A percentile compares a stretch with the other conserved stretches of the same genome.
Evolutionary conservation across 139 green algal species (phyloP).

Genomic region (Nannochloris sp.): DNA sequence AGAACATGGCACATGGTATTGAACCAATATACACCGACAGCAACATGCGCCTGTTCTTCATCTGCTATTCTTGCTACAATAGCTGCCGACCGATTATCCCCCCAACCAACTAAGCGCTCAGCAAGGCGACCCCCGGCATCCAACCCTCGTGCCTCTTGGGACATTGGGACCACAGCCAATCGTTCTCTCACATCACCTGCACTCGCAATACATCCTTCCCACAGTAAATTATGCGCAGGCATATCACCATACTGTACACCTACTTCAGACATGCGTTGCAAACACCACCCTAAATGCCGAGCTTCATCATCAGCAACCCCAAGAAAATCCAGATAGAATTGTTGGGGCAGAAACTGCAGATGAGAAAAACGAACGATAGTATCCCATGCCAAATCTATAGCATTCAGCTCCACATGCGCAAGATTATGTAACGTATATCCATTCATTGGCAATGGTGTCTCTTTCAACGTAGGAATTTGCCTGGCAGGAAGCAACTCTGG

Average conservation of each 20-base stretch:
- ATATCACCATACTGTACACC: constrained; percentile 61
- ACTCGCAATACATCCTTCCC: constrained; percentile 38
- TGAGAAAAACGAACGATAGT: constrained; percentile 59
- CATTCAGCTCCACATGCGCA: constrained; percentile 76
- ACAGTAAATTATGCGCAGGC: constrained; percentile 70
- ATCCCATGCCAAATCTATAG: constrained; percentile 82
- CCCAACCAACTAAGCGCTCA: constrained; percentile 43
- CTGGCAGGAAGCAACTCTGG: constrained; percentile 38
- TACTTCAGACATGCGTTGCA: constrained; percentile 60
- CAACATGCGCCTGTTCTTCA: constrained; percentile 73
- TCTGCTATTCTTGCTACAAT: constrained; percentile 55
- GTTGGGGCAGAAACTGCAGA: constrained; percentile 20
- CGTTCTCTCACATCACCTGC: constrained; percentile 33
- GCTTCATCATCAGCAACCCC: constrained; percentile 73
- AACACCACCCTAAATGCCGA: constrained; percentile 64
- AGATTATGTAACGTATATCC: constrained; percentile 68
- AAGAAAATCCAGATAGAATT: constrained; percentile 76
- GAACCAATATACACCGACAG: constrained; percentile 66
- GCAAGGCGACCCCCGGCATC: constrained; percentile 43
- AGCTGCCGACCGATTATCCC: constrained; percentile 53
- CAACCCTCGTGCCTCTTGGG: constrained; percentile 32
- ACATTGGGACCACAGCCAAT: constrained; percentile 74
- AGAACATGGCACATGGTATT: constrained; percentile 37
- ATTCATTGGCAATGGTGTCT: constrained; percentile 32
- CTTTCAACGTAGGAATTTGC: constrained; percentile 26